Percentiles rank a stretch among this genome's conserved stretches.
These are phyloP conservation scores for Ophiostoma tasmaniense DNA, from an alignment of 2,329 filamentous ascomycete genomes.

Conservation along the genomic window DNA sequence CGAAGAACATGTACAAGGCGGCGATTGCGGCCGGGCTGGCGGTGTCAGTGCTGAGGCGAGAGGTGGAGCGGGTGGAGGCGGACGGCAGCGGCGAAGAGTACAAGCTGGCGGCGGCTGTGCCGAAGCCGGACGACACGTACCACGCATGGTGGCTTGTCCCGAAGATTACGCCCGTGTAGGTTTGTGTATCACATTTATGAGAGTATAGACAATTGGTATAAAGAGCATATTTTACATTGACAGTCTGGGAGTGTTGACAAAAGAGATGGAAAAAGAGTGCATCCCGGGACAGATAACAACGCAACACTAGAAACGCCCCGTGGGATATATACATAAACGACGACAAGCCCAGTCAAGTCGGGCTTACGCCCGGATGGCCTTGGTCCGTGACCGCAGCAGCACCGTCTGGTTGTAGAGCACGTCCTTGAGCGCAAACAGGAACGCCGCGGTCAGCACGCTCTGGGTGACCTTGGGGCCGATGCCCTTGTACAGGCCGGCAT, in stretches of 20 bases:
- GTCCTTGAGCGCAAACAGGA: conserved; percentile 97
- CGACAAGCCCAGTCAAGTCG: neutral
- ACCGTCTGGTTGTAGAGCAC: conserved; percentile 80
- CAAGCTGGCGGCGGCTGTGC: conserved; percentile 43
- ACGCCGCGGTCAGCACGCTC: conserved; percentile 90
- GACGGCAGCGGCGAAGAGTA: conserved; percentile 24
- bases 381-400: conserved; percentile 47
- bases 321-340: neutral
- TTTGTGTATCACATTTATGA: no score
- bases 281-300: neutral
- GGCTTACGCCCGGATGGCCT: conserved; percentile 29
- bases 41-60: conserved; percentile 51
- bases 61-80: conserved; percentile 30
- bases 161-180: conserved; percentile 29
- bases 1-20: conserved; percentile 56
- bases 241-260: neutral
- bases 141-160: conserved; percentile 60
- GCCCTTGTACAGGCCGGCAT: conserved; percentile 87
- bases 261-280: neutral
- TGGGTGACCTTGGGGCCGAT: conserved; percentile 95
- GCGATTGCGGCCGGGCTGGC: conserved; percentile 62
- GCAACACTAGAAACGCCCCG: neutral
- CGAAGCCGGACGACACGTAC: conserved; percentile 44
- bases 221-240: conserved; percentile 4
- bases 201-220: neutral